Evolutionary conservation across 164 flowering plant genomes (phyloP).

Genomic region (Taxillus chinensis): DNA sequence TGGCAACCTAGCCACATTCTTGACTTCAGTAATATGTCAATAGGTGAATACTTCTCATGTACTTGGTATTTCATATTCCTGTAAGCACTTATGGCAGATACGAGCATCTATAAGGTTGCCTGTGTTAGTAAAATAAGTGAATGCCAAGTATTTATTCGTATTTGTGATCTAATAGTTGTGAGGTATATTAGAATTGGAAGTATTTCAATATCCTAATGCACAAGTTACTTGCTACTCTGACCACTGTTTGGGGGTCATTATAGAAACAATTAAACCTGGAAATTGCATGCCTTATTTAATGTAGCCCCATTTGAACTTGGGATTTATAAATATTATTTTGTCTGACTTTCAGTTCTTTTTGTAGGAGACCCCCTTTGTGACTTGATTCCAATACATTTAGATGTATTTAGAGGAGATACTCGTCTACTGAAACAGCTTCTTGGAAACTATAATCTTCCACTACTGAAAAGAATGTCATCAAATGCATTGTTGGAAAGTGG

Average conservation of each 20-base stretch:
- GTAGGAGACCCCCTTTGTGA: slow-evolving; percentile 85
- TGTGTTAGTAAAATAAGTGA: no score
- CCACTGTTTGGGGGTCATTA: no score
- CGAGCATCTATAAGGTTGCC: no score
- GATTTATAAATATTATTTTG: neutral
- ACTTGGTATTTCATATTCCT: neutral
- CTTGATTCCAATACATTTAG: slow-evolving; percentile 73
- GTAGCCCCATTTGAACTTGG: neutral
- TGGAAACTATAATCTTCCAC: slow-evolving; percentile 65
- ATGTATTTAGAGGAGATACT: slow-evolving; percentile 74
- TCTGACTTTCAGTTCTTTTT: slow-evolving; percentile 1
- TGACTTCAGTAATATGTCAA: slow-evolving; percentile 78
- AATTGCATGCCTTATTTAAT: no score
- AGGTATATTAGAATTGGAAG: no score
- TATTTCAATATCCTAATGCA: no score
- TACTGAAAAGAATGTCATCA: slow-evolving; percentile 21
- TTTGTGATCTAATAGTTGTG: no score
- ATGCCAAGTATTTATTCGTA: no score
- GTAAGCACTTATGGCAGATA: no score
- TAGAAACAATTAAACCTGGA: no score
- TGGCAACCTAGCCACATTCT: slow-evolving; percentile 76
- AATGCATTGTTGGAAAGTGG: slow-evolving; percentile 11
- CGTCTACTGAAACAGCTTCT: slow-evolving; percentile 48
- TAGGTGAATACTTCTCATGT: slow-evolving; percentile 34
- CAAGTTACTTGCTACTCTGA: no score